A percentile compares a stretch with the other conserved stretches of the same genome.
These are phyloP conservation scores for Yamadazyma epiphylla DNA, from an alignment of 1,139 yeast genomes.

Conservation along the genomic window DNA sequence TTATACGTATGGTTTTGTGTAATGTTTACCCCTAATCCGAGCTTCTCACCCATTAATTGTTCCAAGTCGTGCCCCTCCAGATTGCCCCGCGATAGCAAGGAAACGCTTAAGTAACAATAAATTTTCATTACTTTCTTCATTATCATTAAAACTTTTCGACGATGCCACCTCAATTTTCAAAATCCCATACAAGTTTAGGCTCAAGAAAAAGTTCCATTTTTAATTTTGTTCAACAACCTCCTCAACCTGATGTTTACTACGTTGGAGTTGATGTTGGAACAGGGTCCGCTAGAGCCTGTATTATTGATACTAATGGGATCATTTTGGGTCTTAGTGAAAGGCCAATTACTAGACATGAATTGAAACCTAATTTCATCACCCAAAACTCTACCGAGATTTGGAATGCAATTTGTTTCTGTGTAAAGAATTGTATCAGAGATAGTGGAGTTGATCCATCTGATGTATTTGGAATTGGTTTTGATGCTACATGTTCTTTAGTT, in stretches of 20 bases:
- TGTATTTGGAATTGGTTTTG: constrained; percentile 88
- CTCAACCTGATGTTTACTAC: constrained; percentile 56
- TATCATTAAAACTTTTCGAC: background rate
- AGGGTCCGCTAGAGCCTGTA: constrained; percentile 93
- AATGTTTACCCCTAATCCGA: constrained; percentile 1
- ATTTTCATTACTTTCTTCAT: too few relatives aligned
- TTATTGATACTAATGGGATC: constrained; percentile 79
- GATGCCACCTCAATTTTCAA: constrained; percentile 6
- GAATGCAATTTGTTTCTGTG: constrained; percentile 83
- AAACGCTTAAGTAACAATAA: too few relatives aligned
- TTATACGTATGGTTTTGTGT: background rate
- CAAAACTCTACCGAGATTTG: constrained; percentile 94
- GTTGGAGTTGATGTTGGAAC: constrained; percentile 98
- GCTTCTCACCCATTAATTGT: constrained; percentile 12
- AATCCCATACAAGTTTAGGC: constrained; percentile 37
- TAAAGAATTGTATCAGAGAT: constrained; percentile 66
- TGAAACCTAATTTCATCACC: constrained; percentile 67
- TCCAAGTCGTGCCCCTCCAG: constrained; percentile 5
- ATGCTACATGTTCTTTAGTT: constrained; percentile 94
- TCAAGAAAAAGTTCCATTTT: constrained; percentile 39
- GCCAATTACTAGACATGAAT: constrained; percentile 71
- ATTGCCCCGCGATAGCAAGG: constrained; percentile 9
- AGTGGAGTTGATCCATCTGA: constrained; percentile 64
- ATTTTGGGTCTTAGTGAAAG: constrained; percentile 79
- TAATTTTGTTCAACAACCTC: constrained; percentile 33